Percentiles rank a stretch among this genome's conserved stretches.
phyloP scores from a whole-genome alignment of 352 stramenopile species.

The Pythium aphanidermatum region DNA sequence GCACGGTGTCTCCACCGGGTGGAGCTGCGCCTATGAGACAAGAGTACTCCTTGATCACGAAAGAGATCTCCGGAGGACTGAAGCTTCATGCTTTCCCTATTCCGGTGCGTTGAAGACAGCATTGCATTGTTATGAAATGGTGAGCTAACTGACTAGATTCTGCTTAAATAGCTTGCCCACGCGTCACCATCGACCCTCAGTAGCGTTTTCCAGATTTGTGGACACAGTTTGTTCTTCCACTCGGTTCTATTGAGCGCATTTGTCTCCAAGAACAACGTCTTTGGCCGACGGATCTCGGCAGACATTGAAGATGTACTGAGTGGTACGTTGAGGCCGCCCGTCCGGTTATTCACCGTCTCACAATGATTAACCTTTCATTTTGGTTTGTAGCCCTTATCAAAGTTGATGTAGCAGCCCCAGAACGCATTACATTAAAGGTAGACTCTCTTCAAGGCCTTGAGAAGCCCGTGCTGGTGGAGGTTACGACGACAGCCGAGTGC shows the following conservation, averaged over 20 bases:
- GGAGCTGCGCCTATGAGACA: slow-evolving; percentile 52
- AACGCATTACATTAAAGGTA: slow-evolving; percentile 76
- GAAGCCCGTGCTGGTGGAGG: slow-evolving; percentile 67
- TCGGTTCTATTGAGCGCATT: slow-evolving; percentile 73
- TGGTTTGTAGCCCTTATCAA: slow-evolving; percentile 69
- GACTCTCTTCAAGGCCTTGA: slow-evolving; percentile 42
- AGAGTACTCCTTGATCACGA: slow-evolving; percentile 78
- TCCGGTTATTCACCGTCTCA: not conserved
- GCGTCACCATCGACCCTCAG: slow-evolving; percentile 52
- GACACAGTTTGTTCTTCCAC: slow-evolving; percentile 84
- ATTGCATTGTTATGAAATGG: too few relatives aligned
- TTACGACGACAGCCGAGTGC: slow-evolving; percentile 56
- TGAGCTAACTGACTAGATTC: too few relatives aligned
- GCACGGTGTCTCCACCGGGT: slow-evolving; percentile 49
- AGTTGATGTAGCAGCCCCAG: slow-evolving; percentile 70
- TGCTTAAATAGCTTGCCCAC: slow-evolving; percentile 37
- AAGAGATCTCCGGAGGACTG: slow-evolving; percentile 79
- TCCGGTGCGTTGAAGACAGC: slow-evolving; percentile 56
- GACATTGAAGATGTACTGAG: slow-evolving; percentile 62
- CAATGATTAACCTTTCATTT: not conserved
- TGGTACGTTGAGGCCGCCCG: slow-evolving; percentile 23
- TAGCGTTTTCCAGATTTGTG: slow-evolving; percentile 73
- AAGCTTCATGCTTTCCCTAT: slow-evolving; percentile 78
- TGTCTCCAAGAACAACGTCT: slow-evolving; percentile 57
- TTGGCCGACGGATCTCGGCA: slow-evolving; percentile 51